Base-by-base conservation (phyloP, 202 grass and related monocot genomes). In the Setaria italica region DNA sequence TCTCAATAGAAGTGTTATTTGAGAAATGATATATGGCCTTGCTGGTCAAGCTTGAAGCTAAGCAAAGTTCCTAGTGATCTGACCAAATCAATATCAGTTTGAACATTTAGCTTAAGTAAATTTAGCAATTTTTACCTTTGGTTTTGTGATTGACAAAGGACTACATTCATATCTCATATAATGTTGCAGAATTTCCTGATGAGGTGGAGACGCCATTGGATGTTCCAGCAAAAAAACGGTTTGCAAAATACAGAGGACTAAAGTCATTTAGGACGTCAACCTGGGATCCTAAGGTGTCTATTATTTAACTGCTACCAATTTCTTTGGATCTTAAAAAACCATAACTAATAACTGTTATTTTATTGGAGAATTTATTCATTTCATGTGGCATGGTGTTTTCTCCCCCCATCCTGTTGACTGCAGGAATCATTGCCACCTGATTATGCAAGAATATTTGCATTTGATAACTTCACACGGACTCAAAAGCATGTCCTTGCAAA, bases 161-260 rank as follows among this genome's bases (percentile, higher is more conserved):
- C 21, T 54, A 70, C 63, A 80, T 48, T 17, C 39, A 80, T 16
- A 69, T 71, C n/a, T 77, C 57, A 42, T 58, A 12, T 67, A 46
- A 78, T 70, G 72, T 91, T 85, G 62, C 92, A 99, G 97, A 99
- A 76, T 99, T 94, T 88, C 97, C 97, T 34, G 97, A 99, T 88
- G 97, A 99, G 85, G 93, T 99, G 83, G 96, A 99, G 65, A 99
- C 96, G 32, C 93, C 97, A 76, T 80, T 96, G 65, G 91, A 96
- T 91, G 65, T 92, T n/a, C 97, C 91, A 25, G 97, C 97, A 79
- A 99, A 91, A 85, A 99, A 83, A 54, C 83, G 97, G 65, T 96
- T 99, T 87, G 97, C 97, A 43, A 99, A 90, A 85, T 99, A 88
- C 84, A 92, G 93, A 86, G 94, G 97, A 35, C 83, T 99, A 17